A percentile compares a stretch with the other conserved stretches of the same genome.
These are phyloP conservation scores for Pythium brachiatum DNA, from an alignment of 352 stramenopile species.

Conservation along the genomic window DNA sequence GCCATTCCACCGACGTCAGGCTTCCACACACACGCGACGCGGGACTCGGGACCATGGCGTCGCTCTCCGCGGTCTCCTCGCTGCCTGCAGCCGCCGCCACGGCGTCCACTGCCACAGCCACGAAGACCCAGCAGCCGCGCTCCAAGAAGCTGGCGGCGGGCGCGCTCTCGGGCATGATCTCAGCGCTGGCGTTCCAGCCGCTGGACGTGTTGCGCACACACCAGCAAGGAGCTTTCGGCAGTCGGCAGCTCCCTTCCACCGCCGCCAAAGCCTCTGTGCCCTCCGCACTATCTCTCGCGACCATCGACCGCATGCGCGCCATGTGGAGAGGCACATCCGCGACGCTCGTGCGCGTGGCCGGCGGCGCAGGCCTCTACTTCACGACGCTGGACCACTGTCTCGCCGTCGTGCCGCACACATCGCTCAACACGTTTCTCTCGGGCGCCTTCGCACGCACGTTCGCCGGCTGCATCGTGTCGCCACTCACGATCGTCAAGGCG, in stretches of 20 bases:
- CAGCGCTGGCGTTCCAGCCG: constrained; percentile 81
- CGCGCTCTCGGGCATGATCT: constrained; percentile 74
- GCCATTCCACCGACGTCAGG: constrained; percentile 15
- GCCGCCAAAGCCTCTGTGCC: neutral
- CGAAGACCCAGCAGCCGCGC: constrained; percentile 30
- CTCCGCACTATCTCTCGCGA: constrained; percentile 4
- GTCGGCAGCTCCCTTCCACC: neutral
- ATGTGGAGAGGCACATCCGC: constrained; percentile 85
- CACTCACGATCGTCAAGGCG: constrained; percentile 85
- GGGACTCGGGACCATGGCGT: neutral
- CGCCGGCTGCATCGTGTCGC: constrained; percentile 73
- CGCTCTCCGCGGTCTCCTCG: neutral
- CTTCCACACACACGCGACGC: constrained; percentile 7
- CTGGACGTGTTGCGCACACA: constrained; percentile 84
- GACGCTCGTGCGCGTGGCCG: constrained; percentile 78
- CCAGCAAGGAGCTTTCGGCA: constrained; percentile 77
- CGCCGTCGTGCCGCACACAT: constrained; percentile 43
- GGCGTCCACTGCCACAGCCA: neutral
- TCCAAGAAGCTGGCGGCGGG: constrained; percentile 72
- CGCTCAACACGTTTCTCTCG: constrained; percentile 76
- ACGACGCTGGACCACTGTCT: constrained; percentile 71
- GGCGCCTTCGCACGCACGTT: constrained; percentile 86
- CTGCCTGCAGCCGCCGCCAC: constrained; percentile 14
- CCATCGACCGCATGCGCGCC: constrained; percentile 37
- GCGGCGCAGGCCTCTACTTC: constrained; percentile 85